Percentiles rank a stretch among this genome's conserved stretches.
Evolutionary conservation across 2,329 filamentous ascomycete genomes (phyloP).

Genomic region (Fusarium transvaalense): DNA sequence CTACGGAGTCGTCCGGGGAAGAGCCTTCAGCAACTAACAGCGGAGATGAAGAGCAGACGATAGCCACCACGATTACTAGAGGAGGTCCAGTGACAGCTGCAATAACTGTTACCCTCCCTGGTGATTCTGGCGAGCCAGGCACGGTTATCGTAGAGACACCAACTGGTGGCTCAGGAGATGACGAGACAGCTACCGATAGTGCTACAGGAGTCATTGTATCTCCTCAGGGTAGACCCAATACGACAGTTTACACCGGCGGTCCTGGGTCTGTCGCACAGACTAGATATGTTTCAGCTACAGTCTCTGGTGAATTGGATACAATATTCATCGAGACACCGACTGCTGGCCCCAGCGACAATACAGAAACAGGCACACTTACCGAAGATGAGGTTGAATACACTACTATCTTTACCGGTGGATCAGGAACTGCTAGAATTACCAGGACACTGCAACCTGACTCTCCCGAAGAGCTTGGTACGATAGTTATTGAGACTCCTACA

Average conservation of each 20-base stretch:
- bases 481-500: background rate
- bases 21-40: background rate
- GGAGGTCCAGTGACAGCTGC: background rate
- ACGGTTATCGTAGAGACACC: slow-evolving; percentile 6
- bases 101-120: background rate
- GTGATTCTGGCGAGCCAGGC: background rate
- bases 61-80: background rate
- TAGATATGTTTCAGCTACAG: slow-evolving; percentile 11
- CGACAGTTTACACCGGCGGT: background rate
- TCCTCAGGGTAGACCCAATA: background rate
- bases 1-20: background rate
- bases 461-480: background rate
- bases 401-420: slow-evolving; percentile 1
- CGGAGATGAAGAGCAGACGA: background rate
- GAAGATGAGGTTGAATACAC: background rate
- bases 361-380: background rate
- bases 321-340: slow-evolving; percentile 4
- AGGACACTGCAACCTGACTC: background rate
- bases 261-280: background rate
- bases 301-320: slow-evolving; percentile 4
- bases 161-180: background rate
- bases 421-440: background rate
- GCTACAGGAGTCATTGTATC: background rate
- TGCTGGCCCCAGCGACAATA: background rate
- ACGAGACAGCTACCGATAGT: background rate